Conservation (phyloP, 768 basidiomycete genomes). For the Brasilioporus rufonigricans region DNA sequence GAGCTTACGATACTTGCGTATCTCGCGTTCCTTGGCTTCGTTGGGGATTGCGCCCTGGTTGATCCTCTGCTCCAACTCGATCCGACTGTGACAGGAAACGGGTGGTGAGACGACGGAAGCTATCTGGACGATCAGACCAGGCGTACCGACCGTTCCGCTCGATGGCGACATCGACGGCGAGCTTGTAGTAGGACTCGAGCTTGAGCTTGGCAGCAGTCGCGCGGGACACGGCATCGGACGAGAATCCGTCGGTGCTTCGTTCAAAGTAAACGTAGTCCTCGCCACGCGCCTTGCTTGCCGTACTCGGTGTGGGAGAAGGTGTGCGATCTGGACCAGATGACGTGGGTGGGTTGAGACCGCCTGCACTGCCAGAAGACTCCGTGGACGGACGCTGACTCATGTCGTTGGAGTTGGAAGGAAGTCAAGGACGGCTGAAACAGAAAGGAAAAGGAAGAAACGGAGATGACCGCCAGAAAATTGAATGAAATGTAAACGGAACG, state of each 20-base stretch:
- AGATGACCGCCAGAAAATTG: slow-evolving; percentile 11
- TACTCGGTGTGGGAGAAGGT: slow-evolving; percentile 31
- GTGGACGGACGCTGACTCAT: slow-evolving; percentile 33
- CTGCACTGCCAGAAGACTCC: slow-evolving; percentile 22
- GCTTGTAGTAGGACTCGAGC: slow-evolving; percentile 97
- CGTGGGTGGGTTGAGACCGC: slow-evolving; percentile 16
- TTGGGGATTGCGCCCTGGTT: slow-evolving; percentile 68
- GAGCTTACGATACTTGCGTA: slow-evolving; percentile 80
- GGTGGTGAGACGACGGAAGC: slow-evolving; percentile 2
- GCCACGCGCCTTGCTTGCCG: slow-evolving; percentile 29
- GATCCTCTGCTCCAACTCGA: slow-evolving; percentile 84
- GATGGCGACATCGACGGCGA: slow-evolving; percentile 95
- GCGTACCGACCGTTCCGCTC: slow-evolving; percentile 88
- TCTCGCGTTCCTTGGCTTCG: slow-evolving; percentile 87
- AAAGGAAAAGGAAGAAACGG: slow-evolving; percentile 1
- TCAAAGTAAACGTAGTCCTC: slow-evolving; percentile 93
- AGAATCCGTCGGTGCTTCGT: slow-evolving; percentile 77
- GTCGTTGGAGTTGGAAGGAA: slow-evolving; percentile 6
- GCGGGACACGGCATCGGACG: slow-evolving; percentile 82
- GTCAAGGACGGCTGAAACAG: background rate
- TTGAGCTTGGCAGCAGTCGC: slow-evolving; percentile 94
- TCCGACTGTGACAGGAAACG: slow-evolving; percentile 52
- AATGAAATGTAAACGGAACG: slow-evolving; percentile 21
- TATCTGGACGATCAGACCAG: background rate
- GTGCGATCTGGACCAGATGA: slow-evolving; percentile 26